Evolutionary conservation across 2,329 filamentous ascomycete species (phyloP), one percentile per base, ranked within the genome.

Genomic region (Diaporthe sp.): DNA sequence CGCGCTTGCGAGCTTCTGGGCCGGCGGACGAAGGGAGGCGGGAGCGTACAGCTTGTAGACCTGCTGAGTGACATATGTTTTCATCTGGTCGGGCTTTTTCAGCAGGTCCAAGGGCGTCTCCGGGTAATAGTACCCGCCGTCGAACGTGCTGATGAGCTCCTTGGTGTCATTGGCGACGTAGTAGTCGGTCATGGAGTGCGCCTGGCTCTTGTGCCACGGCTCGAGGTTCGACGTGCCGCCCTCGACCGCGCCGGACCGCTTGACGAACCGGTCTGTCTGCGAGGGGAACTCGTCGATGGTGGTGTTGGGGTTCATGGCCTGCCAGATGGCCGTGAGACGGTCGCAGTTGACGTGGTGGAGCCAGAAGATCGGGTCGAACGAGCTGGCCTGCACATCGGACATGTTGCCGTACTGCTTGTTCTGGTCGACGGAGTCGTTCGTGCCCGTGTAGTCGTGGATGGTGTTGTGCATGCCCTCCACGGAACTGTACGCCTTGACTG

Each of bases 261-360:
- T 62, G 12, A 61, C 57, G 46, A 55, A 72, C 15, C 71, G 39
- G 42, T 72, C 55, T 2, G 28, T 51, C 37, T 25, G 25, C 15
- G 51, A 71, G 4, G 46, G 31, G 28, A 51, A 58, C 31, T 57
- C 51, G 55, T 60, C 51, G 13, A 71, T 71, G 34, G 37, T 57
- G 68, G 9, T 25, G 51, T 71, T 46, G 39, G 68, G 68, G 15
- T 71, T 71, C n/a, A 71, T 51, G 19, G 71, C 71, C 57, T 72
- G 71, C 71, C 71, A 72, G 53, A 72, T 31, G 58, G 71, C 71
- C 13, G 55, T 57, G 42, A 72, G 55, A 13, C 71, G 55, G 58
- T 72, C 71, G 71, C 71, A 72, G 71, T 72, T 72, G 25, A 62
- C 71, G 19, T 72, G 71, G 34, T 72, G 71, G 19, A 72, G 71